Base-by-base conservation (phyloP, 176 grass and related monocot genomes). In the Luzula sylvatica region DNA sequence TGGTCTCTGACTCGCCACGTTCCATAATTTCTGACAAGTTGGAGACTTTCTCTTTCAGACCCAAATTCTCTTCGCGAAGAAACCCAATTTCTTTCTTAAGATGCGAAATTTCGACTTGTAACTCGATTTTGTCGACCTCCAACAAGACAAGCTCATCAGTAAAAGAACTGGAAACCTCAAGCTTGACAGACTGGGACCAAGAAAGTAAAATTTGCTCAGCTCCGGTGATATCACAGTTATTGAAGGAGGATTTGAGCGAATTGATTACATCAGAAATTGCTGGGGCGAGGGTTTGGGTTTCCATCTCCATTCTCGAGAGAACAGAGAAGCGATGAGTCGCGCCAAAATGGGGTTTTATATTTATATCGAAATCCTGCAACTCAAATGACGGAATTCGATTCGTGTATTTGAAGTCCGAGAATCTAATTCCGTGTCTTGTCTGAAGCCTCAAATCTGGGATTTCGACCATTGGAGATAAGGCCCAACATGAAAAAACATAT, bases 61-160 rank as follows among this genome's bases (percentile, higher is more conserved):
- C 48, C 19, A 15, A 21, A 38, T 38, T 55, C 15, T 46, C 67
- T 61, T 43, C 35, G 62, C 46, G 72, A 41, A 79, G 58, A 9
- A 43, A 16, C 18, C 55, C n/a, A 58, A 83, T 71, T 41, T 81
- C 79, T 19, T 54, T 5, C 40, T 87, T 72, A 32, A 87, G 74
- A 23, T 15, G 15, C 3, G 55, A 67, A 21, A 80, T 39, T 58
- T 64, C 56, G 3, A 50, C 67, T 48, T 83, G 68, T 16, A 77
- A 50, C 23, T 77, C 68, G 13, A 62, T n/a, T 29, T 45, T 68
- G 38, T 77, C 74, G 12, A 42, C 74, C 15, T 45, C 65, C 50
- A 39, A 38, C 56, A 55, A 42, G 40, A 46, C 11, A 21, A 70
- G 20, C 35, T 77, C 56, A 15, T 87, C 45, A n/a, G 75, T 55